A percentile compares a stretch with the other conserved stretches of the same genome.
phyloP scores from a whole-genome alignment of 805 yeast species.

The Wickerhamiella shivajii region DNA sequence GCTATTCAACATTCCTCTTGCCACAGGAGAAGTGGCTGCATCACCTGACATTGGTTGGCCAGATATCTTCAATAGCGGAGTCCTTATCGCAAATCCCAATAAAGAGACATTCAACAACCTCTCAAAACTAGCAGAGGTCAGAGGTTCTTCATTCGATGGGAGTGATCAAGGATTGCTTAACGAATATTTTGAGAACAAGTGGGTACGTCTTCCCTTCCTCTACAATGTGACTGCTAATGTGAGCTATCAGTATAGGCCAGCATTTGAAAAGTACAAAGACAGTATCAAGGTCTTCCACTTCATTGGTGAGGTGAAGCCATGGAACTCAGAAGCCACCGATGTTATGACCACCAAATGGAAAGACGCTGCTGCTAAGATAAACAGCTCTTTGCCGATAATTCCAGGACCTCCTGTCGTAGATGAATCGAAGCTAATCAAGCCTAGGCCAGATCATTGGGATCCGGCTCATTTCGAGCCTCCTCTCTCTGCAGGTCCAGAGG shows the following conservation, averaged over 20 bases:
- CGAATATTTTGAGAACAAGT: conserved; percentile 43
- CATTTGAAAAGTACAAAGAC: conserved; percentile 37
- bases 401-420: conserved; percentile 1
- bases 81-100: conserved; percentile 46
- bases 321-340: conserved; percentile 16
- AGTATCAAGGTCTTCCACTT: conserved; percentile 30
- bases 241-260: conserved; percentile 60
- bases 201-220: conserved; percentile 65
- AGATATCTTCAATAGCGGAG: conserved; percentile 74
- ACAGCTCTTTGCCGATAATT: too few relatives aligned
- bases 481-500: conserved; percentile 7
- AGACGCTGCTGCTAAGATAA: too few relatives aligned
- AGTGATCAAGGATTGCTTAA: conserved; percentile 87
- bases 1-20: conserved; percentile 18
- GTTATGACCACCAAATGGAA: conserved; percentile 9
- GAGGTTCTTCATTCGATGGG: conserved; percentile 54
- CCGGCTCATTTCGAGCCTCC: conserved; percentile 16
- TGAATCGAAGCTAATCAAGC: conserved; percentile 9
- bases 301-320: conserved; percentile 28
- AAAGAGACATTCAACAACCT: conserved; percentile 30
- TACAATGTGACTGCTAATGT: conserved; percentile 63
- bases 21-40: conserved; percentile 25
- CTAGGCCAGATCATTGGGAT: conserved; percentile 17
- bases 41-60: conserved; percentile 87
- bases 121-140: conserved; percentile 15